Conservation (phyloP, 352 stramenopile genomes). For the Aphanomyces astaci region DNA sequence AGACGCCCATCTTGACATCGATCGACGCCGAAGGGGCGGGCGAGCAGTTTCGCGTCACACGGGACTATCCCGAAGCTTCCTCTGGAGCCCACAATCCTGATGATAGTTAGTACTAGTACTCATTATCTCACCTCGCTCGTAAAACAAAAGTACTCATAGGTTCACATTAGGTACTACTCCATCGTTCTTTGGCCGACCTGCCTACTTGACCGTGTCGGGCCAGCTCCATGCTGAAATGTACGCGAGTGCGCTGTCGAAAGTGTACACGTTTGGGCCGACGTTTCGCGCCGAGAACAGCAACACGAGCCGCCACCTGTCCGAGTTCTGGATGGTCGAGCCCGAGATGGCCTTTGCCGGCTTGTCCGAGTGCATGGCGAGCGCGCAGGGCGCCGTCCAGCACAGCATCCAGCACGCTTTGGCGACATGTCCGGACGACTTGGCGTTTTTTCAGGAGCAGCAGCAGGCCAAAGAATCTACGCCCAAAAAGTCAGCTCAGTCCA, state of each 20-base stretch:
- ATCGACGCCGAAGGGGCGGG: slow-evolving; percentile 97
- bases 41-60: slow-evolving; percentile 96
- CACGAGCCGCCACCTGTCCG: slow-evolving; percentile 93
- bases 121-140: neutral
- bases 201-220: slow-evolving; percentile 85
- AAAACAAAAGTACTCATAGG: no score
- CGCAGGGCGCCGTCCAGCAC: slow-evolving; percentile 88
- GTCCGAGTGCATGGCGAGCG: slow-evolving; percentile 89
- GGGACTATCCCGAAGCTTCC: no score
- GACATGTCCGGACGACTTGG: slow-evolving; percentile 85
- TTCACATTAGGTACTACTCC: slow-evolving; percentile 49
- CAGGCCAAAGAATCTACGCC: slow-evolving; percentile 80
- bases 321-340: slow-evolving; percentile 99
- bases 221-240: slow-evolving; percentile 96
- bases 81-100: no score
- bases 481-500: no score
- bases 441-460: slow-evolving; percentile 91
- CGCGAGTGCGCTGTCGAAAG: slow-evolving; percentile 93
- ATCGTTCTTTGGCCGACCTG: slow-evolving; percentile 93
- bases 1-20: slow-evolving; percentile 96
- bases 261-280: slow-evolving; percentile 99
- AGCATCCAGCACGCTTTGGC: slow-evolving; percentile 76
- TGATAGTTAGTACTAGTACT: no score
- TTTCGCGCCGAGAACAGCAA: slow-evolving; percentile 99
- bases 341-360: slow-evolving; percentile 80